Evolutionary conservation across 2,329 filamentous ascomycete species (phyloP).

Genomic region (Claviceps sp.): DNA sequence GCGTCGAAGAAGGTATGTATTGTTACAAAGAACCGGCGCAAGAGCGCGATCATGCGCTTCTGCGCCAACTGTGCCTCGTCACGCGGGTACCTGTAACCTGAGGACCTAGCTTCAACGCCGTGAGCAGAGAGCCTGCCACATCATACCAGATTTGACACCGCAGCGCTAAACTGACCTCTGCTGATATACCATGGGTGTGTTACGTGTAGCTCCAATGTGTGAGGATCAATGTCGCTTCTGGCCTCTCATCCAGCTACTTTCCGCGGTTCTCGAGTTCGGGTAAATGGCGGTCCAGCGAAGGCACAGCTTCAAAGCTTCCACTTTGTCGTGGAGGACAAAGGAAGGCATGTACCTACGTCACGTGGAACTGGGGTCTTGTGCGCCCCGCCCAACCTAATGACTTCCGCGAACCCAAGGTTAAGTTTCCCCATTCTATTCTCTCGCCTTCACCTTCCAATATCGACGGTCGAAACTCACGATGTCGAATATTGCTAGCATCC

Average conservation of each 20-base stretch:
- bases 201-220: not conserved
- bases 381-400: not conserved
- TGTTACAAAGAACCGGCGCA: not conserved
- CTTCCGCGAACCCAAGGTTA: not conserved
- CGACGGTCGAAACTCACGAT: not conserved
- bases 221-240: not conserved
- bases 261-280: not conserved
- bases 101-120: not conserved
- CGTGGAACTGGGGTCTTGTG: not conserved
- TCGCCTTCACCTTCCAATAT: not conserved
- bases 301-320: too few relatives aligned
- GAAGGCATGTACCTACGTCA: not conserved
- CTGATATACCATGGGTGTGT: not conserved
- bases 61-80: not conserved
- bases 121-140: not conserved
- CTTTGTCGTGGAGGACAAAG: not conserved
- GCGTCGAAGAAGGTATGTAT: not conserved
- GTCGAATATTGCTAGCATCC: slow-evolving; percentile 7
- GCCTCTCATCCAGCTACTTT: not conserved
- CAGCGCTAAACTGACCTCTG: not conserved
- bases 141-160: not conserved
- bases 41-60: not conserved
- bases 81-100: too few relatives aligned
- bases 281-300: not conserved
- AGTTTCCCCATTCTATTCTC: not conserved